A percentile compares a stretch with the other conserved stretches of the same genome.
These are phyloP conservation scores for Chalaropsis thielavioides DNA, from an alignment of 2,329 filamentous ascomycete species.

Conservation along the genomic window DNA sequence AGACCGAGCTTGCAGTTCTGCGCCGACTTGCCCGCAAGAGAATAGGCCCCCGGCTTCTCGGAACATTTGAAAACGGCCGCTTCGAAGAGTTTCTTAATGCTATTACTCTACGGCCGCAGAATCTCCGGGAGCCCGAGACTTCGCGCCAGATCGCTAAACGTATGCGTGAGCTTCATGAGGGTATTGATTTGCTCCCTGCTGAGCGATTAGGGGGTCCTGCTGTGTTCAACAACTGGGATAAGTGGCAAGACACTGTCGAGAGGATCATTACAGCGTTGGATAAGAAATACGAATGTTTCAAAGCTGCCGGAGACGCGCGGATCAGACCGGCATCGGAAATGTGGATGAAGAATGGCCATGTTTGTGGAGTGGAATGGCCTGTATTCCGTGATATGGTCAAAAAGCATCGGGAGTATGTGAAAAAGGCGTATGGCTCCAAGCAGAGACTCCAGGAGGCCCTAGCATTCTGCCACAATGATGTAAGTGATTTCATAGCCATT, in stretches of 20 bases:
- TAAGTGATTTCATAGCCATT: constrained; percentile 31
- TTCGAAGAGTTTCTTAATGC: constrained; percentile 94
- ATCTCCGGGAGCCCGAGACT: constrained; percentile 67
- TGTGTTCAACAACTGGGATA: constrained; percentile 90
- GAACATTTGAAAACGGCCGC: constrained; percentile 84
- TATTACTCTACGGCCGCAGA: constrained; percentile 57
- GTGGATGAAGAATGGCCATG: constrained; percentile 57
- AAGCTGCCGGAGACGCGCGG: constrained; percentile 19
- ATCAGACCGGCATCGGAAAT: constrained; percentile 26
- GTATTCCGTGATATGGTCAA: constrained; percentile 60
- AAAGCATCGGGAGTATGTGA: constrained; percentile 63
- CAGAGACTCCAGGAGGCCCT: constrained; percentile 56
- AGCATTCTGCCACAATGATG: constrained; percentile 96
- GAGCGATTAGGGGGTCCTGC: constrained; percentile 68
- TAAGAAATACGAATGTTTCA: constrained; percentile 40
- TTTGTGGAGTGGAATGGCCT: constrained; percentile 75
- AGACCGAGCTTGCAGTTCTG: constrained; percentile 76
- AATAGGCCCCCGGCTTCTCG: constrained; percentile 80
- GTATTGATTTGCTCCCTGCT: constrained; percentile 67
- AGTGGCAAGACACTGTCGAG: constrained; percentile 58
- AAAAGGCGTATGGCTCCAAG: constrained; percentile 52
- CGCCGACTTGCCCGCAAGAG: constrained; percentile 76
- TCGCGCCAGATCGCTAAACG: constrained; percentile 91
- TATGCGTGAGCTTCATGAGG: constrained; percentile 90
- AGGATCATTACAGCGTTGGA: constrained; percentile 44